Percentiles rank a stretch among this genome's conserved stretches.
Conservation (phyloP, 2,329 filamentous ascomycete species). For the Calonectria pseudoturangicola region DNA sequence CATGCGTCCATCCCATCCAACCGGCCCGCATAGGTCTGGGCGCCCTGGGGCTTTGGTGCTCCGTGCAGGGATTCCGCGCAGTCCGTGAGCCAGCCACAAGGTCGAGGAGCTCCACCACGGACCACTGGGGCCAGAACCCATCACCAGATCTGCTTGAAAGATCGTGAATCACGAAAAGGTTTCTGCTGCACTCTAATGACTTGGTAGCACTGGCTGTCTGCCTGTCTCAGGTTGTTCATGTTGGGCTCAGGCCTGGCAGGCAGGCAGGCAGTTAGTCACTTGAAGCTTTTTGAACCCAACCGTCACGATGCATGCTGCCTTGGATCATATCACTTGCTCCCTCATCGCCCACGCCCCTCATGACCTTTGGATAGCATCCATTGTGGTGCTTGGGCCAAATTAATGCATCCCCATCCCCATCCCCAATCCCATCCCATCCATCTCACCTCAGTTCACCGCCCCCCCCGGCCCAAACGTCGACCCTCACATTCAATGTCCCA, state of each 20-base stretch:
- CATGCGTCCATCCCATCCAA: constrained; percentile 26
- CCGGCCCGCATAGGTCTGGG: constrained; percentile 32
- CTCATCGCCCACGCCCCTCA: constrained; percentile 11
- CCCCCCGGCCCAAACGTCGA: constrained; percentile 20
- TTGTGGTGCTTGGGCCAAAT: constrained; percentile 16
- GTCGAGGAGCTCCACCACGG: constrained; percentile 7
- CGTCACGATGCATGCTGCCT: constrained; percentile 21
- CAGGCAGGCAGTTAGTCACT: not conserved
- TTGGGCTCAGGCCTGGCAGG: not conserved
- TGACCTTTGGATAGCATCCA: constrained; percentile 12
- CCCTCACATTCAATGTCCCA: constrained; percentile 29
- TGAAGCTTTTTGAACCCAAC: constrained; percentile 14
- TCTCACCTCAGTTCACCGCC: constrained; percentile 37
- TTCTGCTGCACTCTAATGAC: constrained; percentile 20
- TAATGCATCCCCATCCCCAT: constrained; percentile 24
- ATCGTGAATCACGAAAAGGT: constrained; percentile 23
- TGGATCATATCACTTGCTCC: constrained; percentile 2
- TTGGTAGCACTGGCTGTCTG: constrained; percentile 5
- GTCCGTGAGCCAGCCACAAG: constrained; percentile 30
- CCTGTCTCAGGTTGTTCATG: constrained; percentile 10
- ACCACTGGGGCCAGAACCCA: constrained; percentile 10
- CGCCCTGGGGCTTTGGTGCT: constrained; percentile 32
- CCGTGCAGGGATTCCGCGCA: constrained; percentile 28
- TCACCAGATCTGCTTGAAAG: constrained; percentile 4
- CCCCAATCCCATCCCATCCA: not conserved